phyloP scores from a whole-genome alignment of 257 asterid species.

The Linderniella brevidens region DNA sequence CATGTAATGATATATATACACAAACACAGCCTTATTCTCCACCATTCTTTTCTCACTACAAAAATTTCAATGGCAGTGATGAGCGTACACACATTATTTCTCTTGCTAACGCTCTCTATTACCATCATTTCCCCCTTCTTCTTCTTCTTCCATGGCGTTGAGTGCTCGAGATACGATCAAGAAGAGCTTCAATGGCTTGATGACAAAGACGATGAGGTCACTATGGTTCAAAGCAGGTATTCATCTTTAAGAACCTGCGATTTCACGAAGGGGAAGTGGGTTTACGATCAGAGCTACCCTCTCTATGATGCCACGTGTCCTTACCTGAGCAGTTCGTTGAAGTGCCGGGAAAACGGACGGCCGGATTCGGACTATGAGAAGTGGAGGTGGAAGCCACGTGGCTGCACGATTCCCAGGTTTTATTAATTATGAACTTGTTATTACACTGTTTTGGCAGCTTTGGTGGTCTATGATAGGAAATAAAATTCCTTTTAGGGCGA shows the following conservation, averaged over 20 bases:
- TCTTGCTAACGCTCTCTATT: conserved; percentile 12
- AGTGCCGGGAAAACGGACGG: conserved; percentile 62
- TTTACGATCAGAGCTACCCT: conserved; percentile 55
- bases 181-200: conserved; percentile 49
- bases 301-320: conserved; percentile 56
- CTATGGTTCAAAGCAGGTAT: conserved; percentile 32
- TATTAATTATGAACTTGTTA: conserved; percentile 6
- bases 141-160: too few species aligned
- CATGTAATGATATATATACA: too few species aligned
- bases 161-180: conserved; percentile 24
- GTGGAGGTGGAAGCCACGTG: conserved; percentile 72
- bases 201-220: conserved; percentile 35
- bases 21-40: too few species aligned
- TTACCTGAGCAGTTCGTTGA: conserved; percentile 54
- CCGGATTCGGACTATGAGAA: conserved; percentile 85
- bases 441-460: too few species aligned
- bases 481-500: too few species aligned
- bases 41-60: too few species aligned
- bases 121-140: conserved; percentile 12
- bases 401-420: conserved; percentile 76
- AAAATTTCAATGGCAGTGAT: too few species aligned
- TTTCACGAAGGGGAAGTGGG: conserved; percentile 69
- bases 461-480: too few species aligned
- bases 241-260: conserved; percentile 44
- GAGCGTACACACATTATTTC: not conserved